Evolutionary conservation across 2,329 filamentous ascomycete genomes (phyloP), one percentile per base, ranked within the genome.

Genomic region (Raffaelea deltoideospora): DNA sequence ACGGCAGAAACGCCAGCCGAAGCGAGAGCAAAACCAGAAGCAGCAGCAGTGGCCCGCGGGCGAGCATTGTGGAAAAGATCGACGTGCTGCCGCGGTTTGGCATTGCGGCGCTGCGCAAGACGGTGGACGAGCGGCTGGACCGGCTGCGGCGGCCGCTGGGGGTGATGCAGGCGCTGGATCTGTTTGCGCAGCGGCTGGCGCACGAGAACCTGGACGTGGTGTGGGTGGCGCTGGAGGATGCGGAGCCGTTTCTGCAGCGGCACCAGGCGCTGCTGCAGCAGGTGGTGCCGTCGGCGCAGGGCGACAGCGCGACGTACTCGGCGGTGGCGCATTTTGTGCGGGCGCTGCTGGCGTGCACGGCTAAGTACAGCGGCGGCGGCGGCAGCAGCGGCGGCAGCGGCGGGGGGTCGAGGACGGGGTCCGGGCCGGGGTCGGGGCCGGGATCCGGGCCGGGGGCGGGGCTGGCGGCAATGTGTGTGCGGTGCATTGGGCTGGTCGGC

Each of bases 141-240:
- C 60, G 65, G 2, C 59, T 90, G 41, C 82, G 83, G 45, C 60
- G 59, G 3, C 66, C 71, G 17, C 70, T 81, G 40, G 78, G 81
- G 46, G 61, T 71, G 14, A 72, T 76, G 46, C 76, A 74, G 36
- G 67, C 72, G 10, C 75, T 88, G 40, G 65, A 70, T 28, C 67
- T 84, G 4, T 90, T 93, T 45, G 69, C 76, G 18, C 65, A 73
- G 45, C 73, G 90, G 43, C 71, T 92, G 38, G 64, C 68, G 29
- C 85, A 90, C 49, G 90, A 98, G 46, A 92, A 88, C 51, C 71
- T 78, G 0, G 79, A 81, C 1, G 87, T 98, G 33, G 83, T 94
- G 17, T 67, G 81, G 37, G 82, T 87, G 55, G 80, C 86, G 17
- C 57, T 98, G 32, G 63, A 64, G 18, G 90, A 98, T 52, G 67